phyloP scores from a whole-genome alignment of 352 stramenopile species.

The Saprolegnia parasitica region DNA sequence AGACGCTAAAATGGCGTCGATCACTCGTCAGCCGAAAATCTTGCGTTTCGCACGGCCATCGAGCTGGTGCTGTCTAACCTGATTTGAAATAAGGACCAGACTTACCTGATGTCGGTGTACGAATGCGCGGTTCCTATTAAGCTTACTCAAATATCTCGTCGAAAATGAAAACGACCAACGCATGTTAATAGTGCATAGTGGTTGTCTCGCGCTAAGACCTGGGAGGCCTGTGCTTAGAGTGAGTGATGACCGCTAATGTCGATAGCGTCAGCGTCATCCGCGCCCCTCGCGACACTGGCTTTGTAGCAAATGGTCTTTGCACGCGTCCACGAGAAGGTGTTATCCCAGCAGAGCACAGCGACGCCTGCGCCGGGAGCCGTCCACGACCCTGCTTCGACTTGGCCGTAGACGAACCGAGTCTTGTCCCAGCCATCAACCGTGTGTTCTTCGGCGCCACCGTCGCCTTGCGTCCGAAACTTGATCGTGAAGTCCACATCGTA shows the following conservation, averaged over 20 bases:
- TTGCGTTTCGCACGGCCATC: no score
- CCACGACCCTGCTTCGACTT: constrained; percentile 48
- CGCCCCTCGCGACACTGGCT: constrained; percentile 69
- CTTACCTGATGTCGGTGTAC: no score
- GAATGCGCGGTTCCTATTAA: no score
- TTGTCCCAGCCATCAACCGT: constrained; percentile 45
- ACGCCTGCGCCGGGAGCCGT: constrained; percentile 59
- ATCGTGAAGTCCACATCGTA: constrained; percentile 64
- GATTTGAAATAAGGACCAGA: no score
- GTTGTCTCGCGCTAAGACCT: no score
- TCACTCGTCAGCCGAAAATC: no score
- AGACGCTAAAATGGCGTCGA: no score
- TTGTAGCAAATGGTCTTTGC: constrained; percentile 72
- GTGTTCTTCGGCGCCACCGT: constrained; percentile 52
- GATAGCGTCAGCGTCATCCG: constrained; percentile 64
- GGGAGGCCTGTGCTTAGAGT: background rate
- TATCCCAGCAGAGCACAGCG: constrained; percentile 70
- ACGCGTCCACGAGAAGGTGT: constrained; percentile 63
- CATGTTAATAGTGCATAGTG: no score
- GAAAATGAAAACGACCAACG: no score
- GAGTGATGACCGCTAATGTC: constrained; percentile 71
- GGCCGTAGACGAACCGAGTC: constrained; percentile 37
- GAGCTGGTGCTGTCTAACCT: no score
- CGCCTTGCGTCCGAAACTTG: constrained; percentile 65
- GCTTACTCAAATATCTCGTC: no score